Evolutionary conservation across 1,139 yeast species (phyloP).

Genomic region (Blastobotrys petasosporus): DNA sequence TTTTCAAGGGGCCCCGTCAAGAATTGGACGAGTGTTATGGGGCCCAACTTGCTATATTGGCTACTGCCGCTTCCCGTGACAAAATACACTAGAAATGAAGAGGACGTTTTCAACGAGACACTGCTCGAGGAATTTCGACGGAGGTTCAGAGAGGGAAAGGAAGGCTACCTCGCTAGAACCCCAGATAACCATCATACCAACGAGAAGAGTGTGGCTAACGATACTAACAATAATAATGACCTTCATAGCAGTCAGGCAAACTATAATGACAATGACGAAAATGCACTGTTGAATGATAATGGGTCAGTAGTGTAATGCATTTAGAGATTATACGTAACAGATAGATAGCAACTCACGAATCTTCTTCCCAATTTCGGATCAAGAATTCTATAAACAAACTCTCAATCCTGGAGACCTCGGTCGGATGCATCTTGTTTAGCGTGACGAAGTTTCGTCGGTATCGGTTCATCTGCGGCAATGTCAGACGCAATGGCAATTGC

Average conservation of each 20-base stretch:
- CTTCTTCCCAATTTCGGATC: constrained; percentile 40
- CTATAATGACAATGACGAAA: too few relatives aligned
- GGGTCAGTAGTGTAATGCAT: too few relatives aligned
- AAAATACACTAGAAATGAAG: constrained; percentile 7
- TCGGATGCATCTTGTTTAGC: constrained; percentile 70
- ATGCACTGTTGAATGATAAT: too few relatives aligned
- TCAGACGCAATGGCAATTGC: constrained; percentile 60
- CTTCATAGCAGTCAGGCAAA: too few relatives aligned
- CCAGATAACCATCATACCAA: too few relatives aligned
- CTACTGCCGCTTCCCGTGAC: constrained; percentile 29
- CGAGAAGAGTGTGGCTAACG: too few relatives aligned
- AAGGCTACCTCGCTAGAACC: constrained; percentile 18
- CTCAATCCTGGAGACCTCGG: constrained; percentile 58
- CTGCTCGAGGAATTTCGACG: constrained; percentile 22
- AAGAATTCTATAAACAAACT: constrained; percentile 71
- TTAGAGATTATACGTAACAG: too few relatives aligned
- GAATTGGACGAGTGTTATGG: constrained; percentile 34
- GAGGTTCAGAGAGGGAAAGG: constrained; percentile 21
- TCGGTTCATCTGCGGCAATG: constrained; percentile 76
- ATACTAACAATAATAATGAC: too few relatives aligned
- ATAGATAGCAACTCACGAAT: neutral
- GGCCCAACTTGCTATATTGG: constrained; percentile 34
- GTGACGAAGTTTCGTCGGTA: constrained; percentile 74
- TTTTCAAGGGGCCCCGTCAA: constrained; percentile 29
- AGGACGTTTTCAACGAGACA: constrained; percentile 19